Percentiles rank a stretch among this genome's conserved stretches.
These are phyloP conservation scores for Aspergillus carbonarius DNA, from an alignment of 2,329 filamentous ascomycete genomes.

Conservation along the genomic window DNA sequence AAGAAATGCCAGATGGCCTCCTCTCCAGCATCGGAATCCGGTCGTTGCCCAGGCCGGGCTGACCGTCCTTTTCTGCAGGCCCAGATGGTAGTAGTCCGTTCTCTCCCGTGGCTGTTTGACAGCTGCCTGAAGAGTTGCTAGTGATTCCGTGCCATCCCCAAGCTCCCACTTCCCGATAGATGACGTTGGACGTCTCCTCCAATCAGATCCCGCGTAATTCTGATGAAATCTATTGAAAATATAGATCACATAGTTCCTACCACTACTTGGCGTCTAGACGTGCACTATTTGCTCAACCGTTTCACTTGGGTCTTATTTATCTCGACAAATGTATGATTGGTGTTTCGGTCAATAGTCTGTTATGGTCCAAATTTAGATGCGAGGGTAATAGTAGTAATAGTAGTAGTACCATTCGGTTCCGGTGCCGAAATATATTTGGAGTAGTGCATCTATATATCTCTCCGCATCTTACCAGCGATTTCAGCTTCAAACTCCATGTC, in stretches of 20 bases:
- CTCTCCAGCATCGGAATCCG: conserved; percentile 7
- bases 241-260: not conserved
- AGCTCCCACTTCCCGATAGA: not conserved
- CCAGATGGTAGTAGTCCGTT: too few relatives aligned
- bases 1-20: conserved; percentile 40
- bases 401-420: not conserved
- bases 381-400: not conserved
- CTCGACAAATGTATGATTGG: not conserved
- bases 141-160: not conserved
- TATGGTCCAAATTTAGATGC: not conserved
- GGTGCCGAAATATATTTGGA: not conserved
- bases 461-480: not conserved
- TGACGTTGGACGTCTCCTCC: not conserved
- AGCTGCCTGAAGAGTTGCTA: not conserved
- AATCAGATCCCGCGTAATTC: conserved; percentile 6
- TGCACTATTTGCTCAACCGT: not conserved
- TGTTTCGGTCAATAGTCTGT: not conserved
- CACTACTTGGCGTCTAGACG: not conserved
- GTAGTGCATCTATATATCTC: not conserved
- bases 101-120: not conserved
- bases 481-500: not conserved
- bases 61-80: not conserved
- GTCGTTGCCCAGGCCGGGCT: not conserved
- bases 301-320: not conserved
- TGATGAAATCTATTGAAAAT: not conserved